Base-by-base conservation (phyloP, 2,329 filamentous ascomycete genomes). In the Ceratocystis papillata region DNA sequence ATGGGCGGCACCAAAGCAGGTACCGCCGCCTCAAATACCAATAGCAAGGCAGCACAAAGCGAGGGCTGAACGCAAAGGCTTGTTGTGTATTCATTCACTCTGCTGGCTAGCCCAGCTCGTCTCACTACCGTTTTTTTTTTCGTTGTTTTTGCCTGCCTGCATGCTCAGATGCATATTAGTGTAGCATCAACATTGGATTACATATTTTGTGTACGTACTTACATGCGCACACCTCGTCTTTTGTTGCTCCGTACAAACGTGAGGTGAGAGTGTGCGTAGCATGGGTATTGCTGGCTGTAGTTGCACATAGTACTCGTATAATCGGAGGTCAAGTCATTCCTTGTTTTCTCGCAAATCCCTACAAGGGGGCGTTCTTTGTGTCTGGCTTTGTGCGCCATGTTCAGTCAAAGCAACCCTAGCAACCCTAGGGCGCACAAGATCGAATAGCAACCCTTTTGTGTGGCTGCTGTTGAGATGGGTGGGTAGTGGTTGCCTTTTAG, bases 341-440 rank as follows among this genome's bases (percentile, higher is more conserved):
- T 20, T 22, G 17, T 20, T 22, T 50, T 50, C 8, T 41, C 12
- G 10, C 37, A 41, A 41, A 41, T 41, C 37, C 10, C 37, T 41
- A 41, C 37, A 41, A 5, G 12, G 37, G 4, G 37, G 37, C 37
- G 37, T 41, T 41, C 10, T 12, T 15, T 28, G 28, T 28, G 28
- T 41, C 12, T 53, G 48, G 48, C 48, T 53, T 53, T 53, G n/a
- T 22, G 48, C 4, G 48, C 48, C 48, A 53, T 53, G n/a, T 53
- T 53, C n/a, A 20, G 48, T 53, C n/a, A 41, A 41, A 2, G 10
- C 10, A 41, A 41, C 37, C 37, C 37, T 41, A 41, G 10, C 12
- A 41, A 41, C 37, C 37, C 10, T 41, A 41, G 37, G 37, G 12
- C 12, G 10, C 12, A 41, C 37, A 41, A 15, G 37, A 41, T 41